These are phyloP conservation scores for Diaporthe eres DNA, from an alignment of 2,329 filamentous ascomycete genomes.

Conservation along the genomic window DNA sequence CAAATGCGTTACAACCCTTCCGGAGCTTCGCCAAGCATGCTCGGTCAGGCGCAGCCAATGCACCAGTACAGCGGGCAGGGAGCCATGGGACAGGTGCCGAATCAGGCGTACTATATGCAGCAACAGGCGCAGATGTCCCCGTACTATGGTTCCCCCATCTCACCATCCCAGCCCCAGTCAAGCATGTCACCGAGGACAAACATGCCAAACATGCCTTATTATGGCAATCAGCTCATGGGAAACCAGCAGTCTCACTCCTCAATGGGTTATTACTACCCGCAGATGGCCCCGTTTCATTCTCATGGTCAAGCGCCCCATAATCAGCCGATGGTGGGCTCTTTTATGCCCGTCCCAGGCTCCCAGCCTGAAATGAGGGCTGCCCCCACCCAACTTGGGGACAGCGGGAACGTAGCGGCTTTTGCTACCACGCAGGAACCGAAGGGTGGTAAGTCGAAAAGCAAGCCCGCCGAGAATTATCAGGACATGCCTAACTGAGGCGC, in stretches of 20 bases:
- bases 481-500: slow-evolving; percentile 25
- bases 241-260: slow-evolving; percentile 53
- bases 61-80: slow-evolving; percentile 56
- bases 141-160: slow-evolving; percentile 59
- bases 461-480: not conserved
- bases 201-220: slow-evolving; percentile 59
- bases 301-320: slow-evolving; percentile 52
- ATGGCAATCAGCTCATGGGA: slow-evolving; percentile 59
- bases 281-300: slow-evolving; percentile 53
- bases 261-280: slow-evolving; percentile 61
- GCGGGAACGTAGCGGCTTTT: slow-evolving; percentile 27
- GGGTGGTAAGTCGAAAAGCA: slow-evolving; percentile 39
- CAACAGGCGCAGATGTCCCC: slow-evolving; percentile 60
- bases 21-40: slow-evolving; percentile 53
- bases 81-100: slow-evolving; percentile 54
- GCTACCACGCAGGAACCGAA: slow-evolving; percentile 36
- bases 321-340: slow-evolving; percentile 54
- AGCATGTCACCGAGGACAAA: slow-evolving; percentile 55
- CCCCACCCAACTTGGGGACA: slow-evolving; percentile 41
- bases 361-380: slow-evolving; percentile 47
- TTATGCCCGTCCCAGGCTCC: slow-evolving; percentile 47
- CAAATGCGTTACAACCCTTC: slow-evolving; percentile 51
- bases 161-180: slow-evolving; percentile 53
- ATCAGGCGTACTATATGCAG: slow-evolving; percentile 63
- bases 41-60: slow-evolving; percentile 54